Conservation (phyloP, 371 early-diverging fungal species). For the Blastocladiella emersonii region DNA sequence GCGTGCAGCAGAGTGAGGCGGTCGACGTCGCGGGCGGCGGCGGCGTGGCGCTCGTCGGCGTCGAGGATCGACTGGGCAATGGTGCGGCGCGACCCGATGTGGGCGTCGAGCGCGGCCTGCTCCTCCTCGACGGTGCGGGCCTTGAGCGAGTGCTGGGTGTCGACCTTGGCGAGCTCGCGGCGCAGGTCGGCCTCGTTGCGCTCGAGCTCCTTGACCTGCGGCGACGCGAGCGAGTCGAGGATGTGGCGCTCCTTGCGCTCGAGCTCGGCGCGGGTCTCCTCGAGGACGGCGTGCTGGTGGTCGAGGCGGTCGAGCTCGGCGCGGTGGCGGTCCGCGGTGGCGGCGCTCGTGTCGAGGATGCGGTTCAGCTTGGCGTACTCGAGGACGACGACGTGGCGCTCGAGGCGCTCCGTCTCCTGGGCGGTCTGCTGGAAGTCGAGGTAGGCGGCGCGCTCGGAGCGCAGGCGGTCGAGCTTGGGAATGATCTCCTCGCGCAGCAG, state of each 20-base stretch:
- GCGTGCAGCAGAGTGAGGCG: neutral
- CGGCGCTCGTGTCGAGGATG: too few species aligned
- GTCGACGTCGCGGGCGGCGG: neutral
- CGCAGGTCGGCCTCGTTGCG: constrained; percentile 12
- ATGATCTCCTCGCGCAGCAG: constrained; percentile 76
- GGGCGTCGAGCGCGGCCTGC: neutral
- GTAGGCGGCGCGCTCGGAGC: constrained; percentile 75
- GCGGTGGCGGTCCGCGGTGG: too few species aligned
- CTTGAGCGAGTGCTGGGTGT: constrained; percentile 15
- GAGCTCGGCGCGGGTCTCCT: constrained; percentile 30
- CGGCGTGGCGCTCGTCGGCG: neutral
- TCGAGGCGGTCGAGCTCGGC: constrained; percentile 1
- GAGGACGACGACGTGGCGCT: constrained; percentile 62
- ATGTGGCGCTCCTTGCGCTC: constrained; percentile 8
- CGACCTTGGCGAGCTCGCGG: constrained; percentile 15
- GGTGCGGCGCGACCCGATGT: neutral
- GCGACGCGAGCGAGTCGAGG: too few species aligned
- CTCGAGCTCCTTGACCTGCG: constrained; percentile 13
- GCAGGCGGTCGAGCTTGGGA: constrained; percentile 83
- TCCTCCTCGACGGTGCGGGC: neutral
- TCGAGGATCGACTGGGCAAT: neutral
- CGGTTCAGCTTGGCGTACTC: constrained; percentile 40
- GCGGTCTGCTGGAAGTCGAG: constrained; percentile 86
- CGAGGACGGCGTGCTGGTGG: constrained; percentile 17
- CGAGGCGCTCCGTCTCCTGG: constrained; percentile 67